Evolutionary conservation across 2,329 filamentous ascomycete genomes (phyloP), one percentile per base, ranked within the genome.

Genomic region (Chalara sp.): DNA sequence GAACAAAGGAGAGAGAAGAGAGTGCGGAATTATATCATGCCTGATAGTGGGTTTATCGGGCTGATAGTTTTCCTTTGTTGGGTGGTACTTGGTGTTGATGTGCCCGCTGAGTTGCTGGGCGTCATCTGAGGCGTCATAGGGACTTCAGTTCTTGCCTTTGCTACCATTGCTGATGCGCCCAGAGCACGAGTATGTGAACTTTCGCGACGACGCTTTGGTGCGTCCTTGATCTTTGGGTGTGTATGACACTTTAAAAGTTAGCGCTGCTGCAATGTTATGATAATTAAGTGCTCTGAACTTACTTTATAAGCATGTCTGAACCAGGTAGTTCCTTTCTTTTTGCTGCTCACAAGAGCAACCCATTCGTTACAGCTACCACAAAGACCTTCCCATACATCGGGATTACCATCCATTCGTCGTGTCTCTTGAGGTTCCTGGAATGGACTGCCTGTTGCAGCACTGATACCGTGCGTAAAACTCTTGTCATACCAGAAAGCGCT

Each of bases 401-500:
- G 81, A 62, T 89, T 91, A 39, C 86, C 84, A 64, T 90, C 86
- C 72, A 87, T 89, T 46, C 87, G 78, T 52, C 87, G 75, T 28
- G 82, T 87, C 61, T 89, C 79, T 54, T 86, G 80, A 3, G 89
- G 89, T 58, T 86, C 83, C 64, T 88, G 83, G 70, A 93, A 92
- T 4, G 84, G 81, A 56, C 78, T 83, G 29, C 89, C 88, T 0
- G 88, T 92, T 4, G 86, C 84, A 31, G 87, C 88, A 63, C 86
- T 89, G 66, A 95, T 89, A 46, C 89, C 89, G 63, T 95, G 89
- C 2, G 86, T 89, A 67, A 93, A 95, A 51, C 85, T 88, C 74
- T 93, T 92, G 72, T 95, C 89, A 68, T 95, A 95, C 89, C 89
- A 95, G 67, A 89, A 95, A 6, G 89, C 89, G 50, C 86, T 91